Conservation (phyloP, 2,329 filamentous ascomycete genomes). For the Parascedosporium putredinis region DNA sequence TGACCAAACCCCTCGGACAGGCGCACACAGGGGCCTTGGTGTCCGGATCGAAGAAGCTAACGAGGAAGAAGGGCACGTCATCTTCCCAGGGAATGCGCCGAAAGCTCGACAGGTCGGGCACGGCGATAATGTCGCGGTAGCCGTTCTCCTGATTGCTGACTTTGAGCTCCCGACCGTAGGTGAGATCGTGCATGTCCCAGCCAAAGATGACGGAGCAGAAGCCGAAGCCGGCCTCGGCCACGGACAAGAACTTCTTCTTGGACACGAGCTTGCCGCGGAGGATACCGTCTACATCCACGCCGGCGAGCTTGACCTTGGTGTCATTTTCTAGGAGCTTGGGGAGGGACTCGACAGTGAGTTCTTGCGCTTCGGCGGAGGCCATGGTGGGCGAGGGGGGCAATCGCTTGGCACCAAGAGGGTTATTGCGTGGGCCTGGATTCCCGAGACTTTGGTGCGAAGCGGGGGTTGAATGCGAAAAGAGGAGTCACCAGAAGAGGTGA, state of each 20-base stretch:
- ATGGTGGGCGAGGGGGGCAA: background rate
- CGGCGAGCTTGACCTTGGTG: constrained; percentile 74
- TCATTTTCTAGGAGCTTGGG: constrained; percentile 59
- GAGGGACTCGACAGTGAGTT: constrained; percentile 53
- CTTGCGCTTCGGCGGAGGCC: background rate
- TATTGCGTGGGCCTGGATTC: too few species aligned
- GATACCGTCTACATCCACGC: constrained; percentile 77
- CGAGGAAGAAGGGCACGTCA: constrained; percentile 73
- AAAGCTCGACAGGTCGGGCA: constrained; percentile 68
- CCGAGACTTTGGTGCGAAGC: too few species aligned
- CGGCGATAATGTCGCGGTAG: constrained; percentile 74
- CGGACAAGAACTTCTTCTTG: constrained; percentile 83
- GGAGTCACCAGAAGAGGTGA: too few species aligned
- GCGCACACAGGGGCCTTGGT: constrained; percentile 60
- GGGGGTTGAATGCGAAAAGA: too few species aligned
- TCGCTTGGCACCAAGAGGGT: background rate
- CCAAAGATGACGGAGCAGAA: constrained; percentile 93
- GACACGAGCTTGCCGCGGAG: constrained; percentile 84
- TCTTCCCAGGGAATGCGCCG: constrained; percentile 86
- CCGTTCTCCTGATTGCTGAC: constrained; percentile 88
- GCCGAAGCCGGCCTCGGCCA: constrained; percentile 73
- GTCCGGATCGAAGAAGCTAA: constrained; percentile 77
- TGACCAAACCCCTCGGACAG: constrained; percentile 69
- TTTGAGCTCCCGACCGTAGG: constrained; percentile 73
- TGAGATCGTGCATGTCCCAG: constrained; percentile 95